Percentiles rank a stretch among this genome's conserved stretches.
phyloP scores from a whole-genome alignment of 768 basidiomycete genomes.

The Tricholoma sp. region DNA sequence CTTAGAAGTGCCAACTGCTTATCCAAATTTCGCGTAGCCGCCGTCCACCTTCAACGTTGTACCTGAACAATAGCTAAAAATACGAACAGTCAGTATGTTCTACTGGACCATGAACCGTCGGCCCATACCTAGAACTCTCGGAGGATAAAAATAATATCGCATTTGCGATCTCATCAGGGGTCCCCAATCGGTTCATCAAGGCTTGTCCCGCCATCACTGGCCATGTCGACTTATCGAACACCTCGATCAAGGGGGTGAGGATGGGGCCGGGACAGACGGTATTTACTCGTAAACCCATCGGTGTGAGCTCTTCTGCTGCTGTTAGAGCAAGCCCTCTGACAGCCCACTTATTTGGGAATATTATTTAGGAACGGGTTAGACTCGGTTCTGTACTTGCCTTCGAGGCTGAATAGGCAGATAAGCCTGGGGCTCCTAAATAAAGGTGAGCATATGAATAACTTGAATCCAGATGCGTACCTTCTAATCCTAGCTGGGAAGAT shows the following conservation, averaged over 20 bases:
- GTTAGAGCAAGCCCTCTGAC: constrained; percentile 13
- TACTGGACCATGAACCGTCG: background rate
- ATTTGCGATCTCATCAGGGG: constrained; percentile 12
- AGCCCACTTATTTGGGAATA: constrained; percentile 3
- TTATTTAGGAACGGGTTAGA: background rate
- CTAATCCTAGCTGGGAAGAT: constrained; percentile 15
- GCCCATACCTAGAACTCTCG: constrained; percentile 6
- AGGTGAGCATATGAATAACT: background rate
- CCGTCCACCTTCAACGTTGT: constrained; percentile 15
- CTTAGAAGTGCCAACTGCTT: too few relatives aligned
- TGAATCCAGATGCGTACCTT: constrained; percentile 3
- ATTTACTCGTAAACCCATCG: constrained; percentile 13
- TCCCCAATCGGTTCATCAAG: constrained; percentile 11
- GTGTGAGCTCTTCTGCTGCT: constrained; percentile 13
- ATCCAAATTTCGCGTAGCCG: constrained; percentile 15
- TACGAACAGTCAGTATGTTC: background rate
- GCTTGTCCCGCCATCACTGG: constrained; percentile 6
- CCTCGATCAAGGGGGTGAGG: constrained; percentile 10
- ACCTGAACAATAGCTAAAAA: constrained; percentile 8
- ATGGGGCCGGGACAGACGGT: constrained; percentile 13
- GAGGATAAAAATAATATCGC: constrained; percentile 12
- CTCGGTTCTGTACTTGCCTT: constrained; percentile 1
- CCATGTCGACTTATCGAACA: constrained; percentile 9
- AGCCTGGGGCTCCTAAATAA: constrained; percentile 9
- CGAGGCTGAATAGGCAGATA: constrained; percentile 13